Evolutionary conservation across 208 protist genomes (phyloP), one percentile per base, ranked within the genome.

Genomic region (Sergeia podlipaevii): DNA sequence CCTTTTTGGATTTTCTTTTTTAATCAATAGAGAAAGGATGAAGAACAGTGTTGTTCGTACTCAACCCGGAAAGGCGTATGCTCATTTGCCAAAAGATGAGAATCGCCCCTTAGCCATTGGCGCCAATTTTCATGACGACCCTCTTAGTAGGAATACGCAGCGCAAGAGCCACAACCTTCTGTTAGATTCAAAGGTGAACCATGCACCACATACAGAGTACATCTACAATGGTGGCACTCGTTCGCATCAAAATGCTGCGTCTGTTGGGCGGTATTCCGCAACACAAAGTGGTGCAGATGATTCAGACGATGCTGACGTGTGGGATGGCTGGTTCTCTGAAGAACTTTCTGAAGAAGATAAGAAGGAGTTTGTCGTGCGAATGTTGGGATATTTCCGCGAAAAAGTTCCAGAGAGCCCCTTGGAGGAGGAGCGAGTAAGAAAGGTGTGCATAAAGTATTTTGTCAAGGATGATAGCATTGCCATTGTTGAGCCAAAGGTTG

Each of bases 121-220:
- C 3, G 77, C 74, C 2, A 88, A 94, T 61, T 96, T 96, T 73
- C 86, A 96, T 41, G 90, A 96, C 39, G 90, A 96, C 58, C 90
- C 90, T 1, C 76, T 96, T 44, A 91, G 77, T 43, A 65, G 84
- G 28, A 80, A 74, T 34, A 87, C 81, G 3, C 56, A 80, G 15
- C 70, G 86, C 13, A 96, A 91, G 53, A 83, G 79, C 52, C 90
- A 96, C 68, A 89, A 61, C n/a, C 64, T 93, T 2, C 47, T 79
- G 10, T 62, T 89, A 17, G 70, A 79, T 11, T 36, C 50, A 7
- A 75, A 78, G 59, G 48, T 57, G 3, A 73, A 91, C 38, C 58
- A 85, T 33, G 80, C 82, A 17, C 86, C 90, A 5, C 83, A 90
- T 60, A 91, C 86, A 11, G 66, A 90, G 38, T 96, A 96, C 49